A percentile compares a stretch with the other conserved stretches of the same genome.
phyloP scores from a whole-genome alignment of 306 rosid species.

The Quercus bicolor region DNA sequence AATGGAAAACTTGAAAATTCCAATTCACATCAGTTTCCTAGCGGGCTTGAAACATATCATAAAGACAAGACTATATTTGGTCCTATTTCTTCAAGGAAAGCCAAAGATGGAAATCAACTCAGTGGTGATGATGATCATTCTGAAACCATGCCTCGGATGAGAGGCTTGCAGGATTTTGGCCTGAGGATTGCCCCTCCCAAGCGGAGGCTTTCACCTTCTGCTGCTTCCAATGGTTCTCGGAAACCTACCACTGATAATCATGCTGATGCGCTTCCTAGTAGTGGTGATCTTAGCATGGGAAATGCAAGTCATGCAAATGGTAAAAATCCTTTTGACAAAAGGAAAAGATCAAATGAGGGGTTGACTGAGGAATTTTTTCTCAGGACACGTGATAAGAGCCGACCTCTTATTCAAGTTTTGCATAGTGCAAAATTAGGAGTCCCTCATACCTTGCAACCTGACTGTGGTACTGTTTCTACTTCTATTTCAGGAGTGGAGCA shows the following conservation, averaged over 20 bases:
- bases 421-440: constrained; percentile 28
- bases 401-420: constrained; percentile 32
- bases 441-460: constrained; percentile 30
- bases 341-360: constrained; percentile 30
- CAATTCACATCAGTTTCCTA: constrained; percentile 29
- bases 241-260: constrained; percentile 41
- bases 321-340: constrained; percentile 28
- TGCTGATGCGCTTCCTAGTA: constrained; percentile 30
- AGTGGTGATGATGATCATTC: constrained; percentile 48
- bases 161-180: constrained; percentile 69
- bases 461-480: constrained; percentile 32
- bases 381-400: constrained; percentile 20
- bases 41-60: constrained; percentile 23
- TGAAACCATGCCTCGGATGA: constrained; percentile 47
- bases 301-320: constrained; percentile 33
- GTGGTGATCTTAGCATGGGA: constrained; percentile 34
- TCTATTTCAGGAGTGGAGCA: constrained; percentile 59
- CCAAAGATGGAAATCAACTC: constrained; percentile 42
- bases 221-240: constrained; percentile 42
- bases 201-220: constrained; percentile 36
- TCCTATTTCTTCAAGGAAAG: constrained; percentile 28
- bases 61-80: constrained; percentile 32
- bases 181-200: constrained; percentile 42
- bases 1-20: constrained; percentile 25
- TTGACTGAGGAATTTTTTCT: constrained; percentile 26